Evolutionary conservation across 345 rosid genomes (phyloP), one percentile per base, ranked within the genome.

Genomic region (Erysimum cheiranthoides): DNA sequence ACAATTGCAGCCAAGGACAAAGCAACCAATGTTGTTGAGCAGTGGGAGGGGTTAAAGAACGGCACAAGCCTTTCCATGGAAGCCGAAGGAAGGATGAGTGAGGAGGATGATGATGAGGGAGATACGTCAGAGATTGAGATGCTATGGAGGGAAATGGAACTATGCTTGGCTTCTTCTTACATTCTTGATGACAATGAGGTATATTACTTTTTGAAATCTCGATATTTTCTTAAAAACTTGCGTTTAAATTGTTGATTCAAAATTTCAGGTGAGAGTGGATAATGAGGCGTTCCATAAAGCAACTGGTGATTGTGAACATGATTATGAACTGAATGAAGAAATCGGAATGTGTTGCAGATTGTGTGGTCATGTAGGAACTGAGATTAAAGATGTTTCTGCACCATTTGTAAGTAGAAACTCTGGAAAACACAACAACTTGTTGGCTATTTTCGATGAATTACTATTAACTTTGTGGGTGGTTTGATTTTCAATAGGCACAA

Each of bases 111-210:
- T 50, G 91, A 88, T 8, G 70, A 73, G 8, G 90, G 73, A 58
- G 89, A 91, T 64, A 52, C 62, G 5, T 85, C 94, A 4, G 97
- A 88, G 68, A 79, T 45, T 39, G 96, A 90, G 60, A 82, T 87
- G 83, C 71, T 91, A 65, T 91, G 97, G 98, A 86, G 81, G 77
- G 97, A 93, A 79, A 90, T 93, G 98, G 93, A 91, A 56, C 73
- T 90, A 53, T 85, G 82, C 54, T 64, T 90, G 89, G 92, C 96
- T 56, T 87, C 96, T 16, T 73, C 85, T 56, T 90, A 86, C 86
- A 82, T 93, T 42, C 82, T 85, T 5, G 93, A 90, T 78, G 93
- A 91, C 70, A 78, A 70, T 58, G 94, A 91, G 93, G 98, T 90
- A 77, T 34, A 7, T 0, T 30, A 27, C 17, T 46, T 42, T 36